Conservation (phyloP, 176 grass and related monocot species). For the Hsuehochloa calcarea region DNA sequence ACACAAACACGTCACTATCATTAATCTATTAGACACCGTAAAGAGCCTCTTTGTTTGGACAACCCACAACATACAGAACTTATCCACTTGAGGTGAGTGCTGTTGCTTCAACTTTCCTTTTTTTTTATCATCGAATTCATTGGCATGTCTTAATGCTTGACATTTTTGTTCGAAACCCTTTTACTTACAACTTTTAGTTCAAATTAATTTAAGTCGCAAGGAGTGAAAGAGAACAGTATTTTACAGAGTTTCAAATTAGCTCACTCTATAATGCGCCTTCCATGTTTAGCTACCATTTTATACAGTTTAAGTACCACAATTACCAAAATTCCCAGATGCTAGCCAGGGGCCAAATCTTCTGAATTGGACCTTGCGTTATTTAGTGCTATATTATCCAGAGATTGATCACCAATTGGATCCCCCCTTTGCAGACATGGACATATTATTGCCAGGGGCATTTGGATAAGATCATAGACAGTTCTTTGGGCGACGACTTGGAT, state of each 20-base stretch:
- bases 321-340: not conserved
- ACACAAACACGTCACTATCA: not conserved
- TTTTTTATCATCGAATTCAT: not conserved
- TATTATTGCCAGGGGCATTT: constrained; percentile 52
- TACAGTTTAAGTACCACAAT: not conserved
- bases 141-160: not conserved
- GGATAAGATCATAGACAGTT: constrained; percentile 56
- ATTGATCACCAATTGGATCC: constrained; percentile 17
- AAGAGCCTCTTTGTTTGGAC: not conserved
- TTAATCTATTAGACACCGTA: not conserved
- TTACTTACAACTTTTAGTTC: not conserved
- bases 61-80: not conserved
- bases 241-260: not conserved
- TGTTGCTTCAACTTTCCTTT: not conserved
- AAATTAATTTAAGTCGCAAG: not conserved
- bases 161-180: not conserved
- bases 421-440: constrained; percentile 67
- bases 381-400: constrained; percentile 6
- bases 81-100: not conserved
- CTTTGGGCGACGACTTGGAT: constrained; percentile 56
- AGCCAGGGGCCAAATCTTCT: not conserved
- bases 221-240: not conserved
- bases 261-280: not conserved
- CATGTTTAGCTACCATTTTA: not conserved
- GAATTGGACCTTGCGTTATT: constrained; percentile 14